Conservation (phyloP, 1,139 yeast species). For the Kurtzmaniella quercitrusa region DNA sequence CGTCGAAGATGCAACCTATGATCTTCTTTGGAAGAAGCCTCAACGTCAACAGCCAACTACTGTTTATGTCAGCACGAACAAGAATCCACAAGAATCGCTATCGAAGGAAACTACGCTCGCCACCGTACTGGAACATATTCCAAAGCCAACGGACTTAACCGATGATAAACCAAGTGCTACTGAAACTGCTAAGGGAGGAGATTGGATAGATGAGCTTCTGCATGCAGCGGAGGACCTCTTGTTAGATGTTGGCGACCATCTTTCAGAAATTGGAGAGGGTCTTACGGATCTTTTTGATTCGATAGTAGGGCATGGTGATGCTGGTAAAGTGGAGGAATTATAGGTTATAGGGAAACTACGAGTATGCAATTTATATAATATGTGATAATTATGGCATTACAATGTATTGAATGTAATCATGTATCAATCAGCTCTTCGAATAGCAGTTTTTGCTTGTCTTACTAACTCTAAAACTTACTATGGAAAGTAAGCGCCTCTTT, state of each 20-base stretch:
- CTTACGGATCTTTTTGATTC: neutral
- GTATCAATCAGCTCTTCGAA: too few species aligned
- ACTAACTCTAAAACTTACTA: too few species aligned
- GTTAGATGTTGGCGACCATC: neutral
- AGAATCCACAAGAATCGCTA: constrained; percentile 25
- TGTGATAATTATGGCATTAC: too few species aligned
- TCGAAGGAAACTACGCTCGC: constrained; percentile 22
- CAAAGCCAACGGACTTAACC: constrained; percentile 33
- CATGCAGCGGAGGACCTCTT: neutral
- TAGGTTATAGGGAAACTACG: too few species aligned
- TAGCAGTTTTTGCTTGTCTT: too few species aligned
- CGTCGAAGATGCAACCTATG: constrained; percentile 51
- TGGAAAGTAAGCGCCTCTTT: too few species aligned
- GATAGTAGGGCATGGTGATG: neutral
- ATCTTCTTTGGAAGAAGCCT: constrained; percentile 34
- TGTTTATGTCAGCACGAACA: constrained; percentile 16
- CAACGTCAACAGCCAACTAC: constrained; percentile 14
- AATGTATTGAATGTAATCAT: too few species aligned
- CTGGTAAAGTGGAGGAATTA: too few species aligned
- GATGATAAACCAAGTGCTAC: neutral
- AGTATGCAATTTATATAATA: too few species aligned
- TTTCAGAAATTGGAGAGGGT: neutral
- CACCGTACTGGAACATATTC: constrained; percentile 21
- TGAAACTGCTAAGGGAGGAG: neutral
- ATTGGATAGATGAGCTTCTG: neutral